Conservation (phyloP, 2,329 filamentous ascomycete genomes). For the Pseudogymnoascus sp. region DNA sequence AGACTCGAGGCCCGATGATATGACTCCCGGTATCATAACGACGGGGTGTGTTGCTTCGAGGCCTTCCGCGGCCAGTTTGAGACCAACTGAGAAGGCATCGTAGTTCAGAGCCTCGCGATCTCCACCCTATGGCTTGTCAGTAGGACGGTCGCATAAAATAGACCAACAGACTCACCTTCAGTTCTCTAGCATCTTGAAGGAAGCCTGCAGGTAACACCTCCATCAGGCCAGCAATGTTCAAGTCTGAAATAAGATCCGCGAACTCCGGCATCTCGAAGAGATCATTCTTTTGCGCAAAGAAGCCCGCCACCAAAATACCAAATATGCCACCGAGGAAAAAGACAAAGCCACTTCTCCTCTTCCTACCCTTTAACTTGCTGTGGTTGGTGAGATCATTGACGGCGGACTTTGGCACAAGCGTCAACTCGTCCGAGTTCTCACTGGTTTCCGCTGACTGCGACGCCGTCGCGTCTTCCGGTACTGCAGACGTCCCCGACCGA, state of each 20-base stretch:
- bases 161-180: slow-evolving; percentile 51
- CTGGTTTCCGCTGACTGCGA: slow-evolving; percentile 18
- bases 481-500: background rate
- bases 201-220: slow-evolving; percentile 83
- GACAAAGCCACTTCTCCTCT: slow-evolving; percentile 70
- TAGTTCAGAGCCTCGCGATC: slow-evolving; percentile 84
- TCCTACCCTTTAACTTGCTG: slow-evolving; percentile 43
- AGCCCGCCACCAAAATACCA: slow-evolving; percentile 76
- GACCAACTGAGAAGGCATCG: slow-evolving; percentile 85
- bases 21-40: slow-evolving; percentile 96
- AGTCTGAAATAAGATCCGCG: slow-evolving; percentile 53
- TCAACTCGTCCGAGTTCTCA: slow-evolving; percentile 35
- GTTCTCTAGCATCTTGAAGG: slow-evolving; percentile 73
- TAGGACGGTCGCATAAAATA: slow-evolving; percentile 13
- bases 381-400: slow-evolving; percentile 25
- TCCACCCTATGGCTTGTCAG: slow-evolving; percentile 50
- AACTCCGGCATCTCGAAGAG: slow-evolving; percentile 71
- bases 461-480: background rate
- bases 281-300: slow-evolving; percentile 84
- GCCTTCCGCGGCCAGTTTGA: slow-evolving; percentile 74
- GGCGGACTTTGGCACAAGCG: slow-evolving; percentile 42
- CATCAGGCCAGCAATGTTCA: slow-evolving; percentile 76
- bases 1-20: slow-evolving; percentile 91
- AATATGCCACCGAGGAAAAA: slow-evolving; percentile 86
- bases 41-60: slow-evolving; percentile 76